Base-by-base conservation (phyloP, 2,329 filamentous ascomycete species). In the Fusarium palustre region DNA sequence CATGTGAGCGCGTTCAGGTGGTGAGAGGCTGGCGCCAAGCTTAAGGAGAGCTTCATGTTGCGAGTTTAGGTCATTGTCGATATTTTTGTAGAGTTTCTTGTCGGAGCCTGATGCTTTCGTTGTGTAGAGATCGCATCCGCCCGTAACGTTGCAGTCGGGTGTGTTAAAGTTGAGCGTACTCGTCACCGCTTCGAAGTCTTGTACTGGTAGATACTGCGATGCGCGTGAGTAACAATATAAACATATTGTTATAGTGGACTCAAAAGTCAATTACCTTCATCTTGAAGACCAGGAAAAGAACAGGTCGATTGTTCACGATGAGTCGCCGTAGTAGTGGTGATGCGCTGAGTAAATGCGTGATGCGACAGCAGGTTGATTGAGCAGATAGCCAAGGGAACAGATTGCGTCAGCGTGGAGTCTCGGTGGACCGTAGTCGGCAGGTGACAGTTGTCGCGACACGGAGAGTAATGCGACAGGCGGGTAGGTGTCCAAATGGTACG, bases 51-150 rank as follows among this genome's bases (percentile, higher is more conserved):
- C 92, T 73, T 94, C 92, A 85, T 98, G 94, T 79, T 97, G 93
- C 38, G 92, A 92, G 79, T 97, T 94, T 62, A 99, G 88, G 31
- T 92, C 94, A 76, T 92, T 90, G 78, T 97, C 94, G 77, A 99
- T 98, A 77, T 91, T 92, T 81, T 94, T 97, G 85, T 97, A 97
- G 11, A 99, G 85, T 78, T 98, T 98, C 87, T 97, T 97, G 79
- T 99, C 96, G 68, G 91, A 91, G 46, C 94, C 94, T 57, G 95
- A 94, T 31, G 96, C 94, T 81, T 99, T 99, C 28, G 94, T 97
- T 12, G 95, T 98, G 84, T 97, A 99, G 20, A 98, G 87, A 80
- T 99, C 96, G 85, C 95, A 98, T 70, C 93, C 92, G 74, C 96
- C 96, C 30, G 94, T 91, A 64, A 99, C 92, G 73, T 95, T 92